phyloP scores from a whole-genome alignment of 2,329 filamentous ascomycete species.

The Ceratocystis lukuohia region DNA sequence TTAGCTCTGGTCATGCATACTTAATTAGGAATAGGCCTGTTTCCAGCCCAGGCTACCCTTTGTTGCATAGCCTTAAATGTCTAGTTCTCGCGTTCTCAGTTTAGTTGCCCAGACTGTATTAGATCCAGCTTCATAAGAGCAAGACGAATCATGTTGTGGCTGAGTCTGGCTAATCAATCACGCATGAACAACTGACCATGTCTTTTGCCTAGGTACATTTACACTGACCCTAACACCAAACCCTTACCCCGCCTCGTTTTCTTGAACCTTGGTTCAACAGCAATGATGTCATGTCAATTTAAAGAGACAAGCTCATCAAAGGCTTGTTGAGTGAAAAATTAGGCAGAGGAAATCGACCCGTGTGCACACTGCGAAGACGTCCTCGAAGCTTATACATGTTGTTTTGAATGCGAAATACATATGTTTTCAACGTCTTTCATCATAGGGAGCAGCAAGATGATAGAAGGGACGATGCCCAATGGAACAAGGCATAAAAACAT shows the following conservation, averaged over 20 bases:
- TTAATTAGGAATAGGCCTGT: background rate
- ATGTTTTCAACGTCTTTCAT: too few relatives aligned
- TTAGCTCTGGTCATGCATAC: background rate
- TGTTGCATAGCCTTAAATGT: background rate
- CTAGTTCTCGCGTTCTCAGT: too few relatives aligned
- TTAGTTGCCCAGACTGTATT: too few relatives aligned
- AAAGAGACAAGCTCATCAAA: background rate
- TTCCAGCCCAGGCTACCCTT: background rate
- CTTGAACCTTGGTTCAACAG: too few relatives aligned
- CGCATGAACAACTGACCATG: background rate
- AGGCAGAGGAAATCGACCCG: too few relatives aligned
- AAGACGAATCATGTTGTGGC: conserved; percentile 2
- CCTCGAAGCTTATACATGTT: background rate
- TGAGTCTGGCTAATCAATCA: background rate
- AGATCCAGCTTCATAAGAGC: background rate
- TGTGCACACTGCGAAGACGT: too few relatives aligned
- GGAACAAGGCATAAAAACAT: background rate
- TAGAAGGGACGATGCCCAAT: too few relatives aligned
- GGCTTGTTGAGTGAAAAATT: too few relatives aligned
- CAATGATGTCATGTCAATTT: background rate
- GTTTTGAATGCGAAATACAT: too few relatives aligned
- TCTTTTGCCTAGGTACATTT: background rate
- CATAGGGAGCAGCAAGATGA: too few relatives aligned
- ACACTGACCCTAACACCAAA: background rate
- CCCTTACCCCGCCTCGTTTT: background rate